phyloP scores from a whole-genome alignment of 73 alveolate species.

The Diophrys appendiculata region DNA sequence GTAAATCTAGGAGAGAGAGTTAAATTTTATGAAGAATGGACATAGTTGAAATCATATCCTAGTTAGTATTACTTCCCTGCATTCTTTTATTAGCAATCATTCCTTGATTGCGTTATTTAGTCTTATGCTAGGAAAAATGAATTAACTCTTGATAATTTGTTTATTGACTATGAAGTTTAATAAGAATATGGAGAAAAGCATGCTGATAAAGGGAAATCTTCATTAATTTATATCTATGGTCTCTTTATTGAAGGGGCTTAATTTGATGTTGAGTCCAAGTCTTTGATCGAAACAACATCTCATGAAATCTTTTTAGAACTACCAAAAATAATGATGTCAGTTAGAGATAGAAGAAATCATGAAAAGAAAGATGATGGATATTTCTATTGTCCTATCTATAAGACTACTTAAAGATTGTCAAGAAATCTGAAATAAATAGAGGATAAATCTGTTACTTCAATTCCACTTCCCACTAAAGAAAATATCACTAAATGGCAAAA shows the following conservation, averaged over 20 bases:
- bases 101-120: slow-evolving; percentile 49
- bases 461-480: too few species aligned
- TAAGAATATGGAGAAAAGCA: slow-evolving; percentile 1
- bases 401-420: too few species aligned
- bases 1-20: slow-evolving; percentile 42
- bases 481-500: too few species aligned
- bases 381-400: too few species aligned
- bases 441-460: too few species aligned
- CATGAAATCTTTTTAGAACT: too few species aligned
- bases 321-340: too few species aligned
- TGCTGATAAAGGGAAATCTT: slow-evolving; percentile 13
- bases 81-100: slow-evolving; percentile 54
- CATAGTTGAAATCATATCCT: slow-evolving; percentile 32
- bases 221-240: slow-evolving; percentile 50
- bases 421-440: too few species aligned
- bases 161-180: not conserved
- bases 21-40: slow-evolving; percentile 46
- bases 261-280: slow-evolving; percentile 26
- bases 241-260: slow-evolving; percentile 58
- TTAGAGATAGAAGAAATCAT: too few species aligned
- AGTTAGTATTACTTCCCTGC: slow-evolving; percentile 57
- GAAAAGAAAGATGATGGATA: too few species aligned
- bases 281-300: slow-evolving; percentile 48
- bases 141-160: too few species aligned
- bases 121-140: slow-evolving; percentile 51